phyloP scores from a whole-genome alignment of 2,329 filamentous ascomycete species.

The Thielaviopsis euricoi region DNA sequence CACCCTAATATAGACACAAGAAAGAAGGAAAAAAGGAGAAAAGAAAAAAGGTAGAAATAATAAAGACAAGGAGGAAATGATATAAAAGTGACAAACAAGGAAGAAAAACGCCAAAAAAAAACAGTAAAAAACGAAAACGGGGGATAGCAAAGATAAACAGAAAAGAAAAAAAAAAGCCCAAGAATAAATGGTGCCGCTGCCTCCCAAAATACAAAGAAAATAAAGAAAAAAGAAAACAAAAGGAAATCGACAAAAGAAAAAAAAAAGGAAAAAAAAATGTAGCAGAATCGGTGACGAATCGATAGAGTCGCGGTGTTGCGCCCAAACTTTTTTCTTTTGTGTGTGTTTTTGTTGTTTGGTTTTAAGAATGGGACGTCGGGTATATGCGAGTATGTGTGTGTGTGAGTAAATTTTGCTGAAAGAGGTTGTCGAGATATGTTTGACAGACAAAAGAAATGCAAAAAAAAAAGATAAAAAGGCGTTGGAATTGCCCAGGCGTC shows the following conservation, averaged over 20 bases:
- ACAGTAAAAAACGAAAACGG: background rate
- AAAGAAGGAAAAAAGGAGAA: background rate
- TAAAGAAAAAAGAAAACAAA: background rate
- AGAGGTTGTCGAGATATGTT: background rate
- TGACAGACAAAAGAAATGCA: background rate
- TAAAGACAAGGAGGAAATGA: conserved; percentile 2
- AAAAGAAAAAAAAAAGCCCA: background rate
- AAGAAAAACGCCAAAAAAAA: background rate
- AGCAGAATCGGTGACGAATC: background rate
- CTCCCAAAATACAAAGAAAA: background rate
- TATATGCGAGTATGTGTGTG: background rate
- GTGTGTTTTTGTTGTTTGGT: background rate
- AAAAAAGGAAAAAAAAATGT: background rate
- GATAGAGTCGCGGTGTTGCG: background rate
- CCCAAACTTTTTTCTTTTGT: background rate
- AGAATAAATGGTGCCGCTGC: background rate
- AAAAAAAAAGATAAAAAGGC: background rate
- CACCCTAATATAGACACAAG: background rate
- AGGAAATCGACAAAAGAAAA: background rate
- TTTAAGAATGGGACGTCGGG: background rate
- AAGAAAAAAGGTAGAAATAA: background rate
- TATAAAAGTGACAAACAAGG: background rate
- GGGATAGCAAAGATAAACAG: background rate
- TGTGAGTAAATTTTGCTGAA: background rate
- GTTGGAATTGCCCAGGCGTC: no score